phyloP scores from a whole-genome alignment of 139 green algal genomes.

The Micractinium conductrix region DNA sequence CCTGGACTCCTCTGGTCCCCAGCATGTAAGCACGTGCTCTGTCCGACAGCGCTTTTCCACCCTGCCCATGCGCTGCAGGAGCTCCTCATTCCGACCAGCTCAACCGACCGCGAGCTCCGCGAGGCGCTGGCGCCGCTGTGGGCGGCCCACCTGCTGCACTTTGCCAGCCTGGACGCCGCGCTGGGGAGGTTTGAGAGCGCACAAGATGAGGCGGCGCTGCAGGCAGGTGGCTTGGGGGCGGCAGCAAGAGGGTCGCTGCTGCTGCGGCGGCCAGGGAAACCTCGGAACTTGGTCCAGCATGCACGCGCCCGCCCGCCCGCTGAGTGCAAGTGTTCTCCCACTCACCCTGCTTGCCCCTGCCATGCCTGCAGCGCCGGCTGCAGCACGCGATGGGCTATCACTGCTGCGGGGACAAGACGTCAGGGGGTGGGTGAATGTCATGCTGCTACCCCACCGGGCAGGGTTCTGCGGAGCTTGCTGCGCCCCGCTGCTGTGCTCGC shows the following conservation, averaged over 20 bases:
- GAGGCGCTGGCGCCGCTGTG: slow-evolving; percentile 21
- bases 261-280: background rate
- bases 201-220: background rate
- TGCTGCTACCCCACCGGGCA: too few relatives aligned
- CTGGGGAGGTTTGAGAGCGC: background rate
- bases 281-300: background rate
- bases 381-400: slow-evolving; percentile 11
- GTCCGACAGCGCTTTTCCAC: too few relatives aligned
- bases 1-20: too few relatives aligned
- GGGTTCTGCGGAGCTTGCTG: too few relatives aligned
- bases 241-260: too few relatives aligned
- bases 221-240: too few relatives aligned
- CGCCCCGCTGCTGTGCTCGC: too few relatives aligned
- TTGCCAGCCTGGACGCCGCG: background rate
- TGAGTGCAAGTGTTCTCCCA: background rate
- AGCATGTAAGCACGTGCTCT: too few relatives aligned
- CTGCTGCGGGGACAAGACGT: slow-evolving; percentile 6
- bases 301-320: too few relatives aligned
- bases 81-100: background rate
- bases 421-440: background rate
- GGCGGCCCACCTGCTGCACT: slow-evolving; percentile 27
- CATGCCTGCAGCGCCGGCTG: background rate
- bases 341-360: background rate
- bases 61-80: background rate
- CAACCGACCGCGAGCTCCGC: slow-evolving; percentile 26